Evolutionary conservation across 371 early-diverging fungal species (phyloP), one percentile per base, ranked within the genome.

Genomic region (Rhizoclosmatium hyalinum): DNA sequence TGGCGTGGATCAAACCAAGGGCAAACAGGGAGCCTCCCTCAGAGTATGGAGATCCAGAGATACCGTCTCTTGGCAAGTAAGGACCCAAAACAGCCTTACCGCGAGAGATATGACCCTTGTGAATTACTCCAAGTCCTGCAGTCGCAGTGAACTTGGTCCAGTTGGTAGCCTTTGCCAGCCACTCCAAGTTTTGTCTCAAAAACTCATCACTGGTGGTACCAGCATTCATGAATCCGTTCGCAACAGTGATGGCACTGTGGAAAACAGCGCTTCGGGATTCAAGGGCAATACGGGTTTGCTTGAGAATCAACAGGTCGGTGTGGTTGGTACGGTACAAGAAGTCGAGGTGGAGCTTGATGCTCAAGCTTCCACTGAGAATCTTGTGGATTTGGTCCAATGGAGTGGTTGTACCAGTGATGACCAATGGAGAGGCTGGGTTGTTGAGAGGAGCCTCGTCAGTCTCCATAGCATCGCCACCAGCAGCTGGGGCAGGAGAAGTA

Each of bases 71-170:
- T 3, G 99, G 97, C 45, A 99, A 90, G 79, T 99, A 98, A 43
- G 98, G 99, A 17, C 91, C 88, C 69, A 98, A 82, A 32, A 98
- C 81, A 12, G 88, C 87, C 85, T 92, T 90, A 5, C 94, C 92
- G 66, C 95, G 92, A n/a, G 90, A 87, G 57, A 96, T 84, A 81
- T 98, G 96, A 24, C 98, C 98, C 84, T 93, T 94, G 87, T 99
- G 99, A 73, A 99, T 98, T 24, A 99, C 98, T 75, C 99, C 99
- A 69, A 99, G 86, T n/a, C 95, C 94, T 3, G 99, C 98, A 3
- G 98, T 96, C 3, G 99, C 99, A 70, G 95, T 94, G 84, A 99
- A 99, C 85, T 98, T 99, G 55, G 96, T 92, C 99, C 99, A 99
- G 88, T 98, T 98, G 67, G 93, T 96, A 39, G 98, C 96, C 73